Conservation (phyloP, 352 stramenopile genomes). For the Phytophthora pistaciae region DNA sequence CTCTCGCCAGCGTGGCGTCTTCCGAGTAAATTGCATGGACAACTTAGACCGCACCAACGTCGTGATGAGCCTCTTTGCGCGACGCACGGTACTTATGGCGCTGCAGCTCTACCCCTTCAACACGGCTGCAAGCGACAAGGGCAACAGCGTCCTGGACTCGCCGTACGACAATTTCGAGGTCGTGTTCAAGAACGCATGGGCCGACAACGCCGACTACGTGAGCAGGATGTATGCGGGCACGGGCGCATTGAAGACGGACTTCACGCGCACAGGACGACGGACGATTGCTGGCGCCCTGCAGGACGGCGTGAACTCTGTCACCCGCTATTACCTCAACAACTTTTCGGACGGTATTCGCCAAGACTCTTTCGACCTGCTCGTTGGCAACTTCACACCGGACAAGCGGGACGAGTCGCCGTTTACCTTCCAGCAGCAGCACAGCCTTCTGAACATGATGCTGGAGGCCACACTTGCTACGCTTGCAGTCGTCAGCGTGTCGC, state of each 20-base stretch:
- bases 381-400: slow-evolving; percentile 81
- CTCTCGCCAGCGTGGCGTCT: slow-evolving; percentile 89
- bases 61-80: slow-evolving; percentile 87
- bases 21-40: slow-evolving; percentile 99
- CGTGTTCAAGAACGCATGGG: slow-evolving; percentile 93
- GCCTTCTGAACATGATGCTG: slow-evolving; percentile 64
- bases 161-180: slow-evolving; percentile 77
- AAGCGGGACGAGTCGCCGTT: slow-evolving; percentile 85
- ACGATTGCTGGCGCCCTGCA: slow-evolving; percentile 92
- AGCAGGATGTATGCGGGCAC: slow-evolving; percentile 95
- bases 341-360: slow-evolving; percentile 95
- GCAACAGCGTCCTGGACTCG: slow-evolving; percentile 71
- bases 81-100: slow-evolving; percentile 81
- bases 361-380: slow-evolving; percentile 94
- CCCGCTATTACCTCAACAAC: slow-evolving; percentile 97
- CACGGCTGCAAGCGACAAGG: slow-evolving; percentile 54
- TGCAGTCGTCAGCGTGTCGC: slow-evolving; percentile 67
- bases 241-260: slow-evolving; percentile 96
- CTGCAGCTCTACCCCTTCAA: slow-evolving; percentile 78
- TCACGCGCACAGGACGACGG: slow-evolving; percentile 95
- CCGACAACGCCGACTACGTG: slow-evolving; percentile 97
- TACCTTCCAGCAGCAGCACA: slow-evolving; percentile 88
- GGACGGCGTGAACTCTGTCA: slow-evolving; percentile 95
- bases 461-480: slow-evolving; percentile 59
- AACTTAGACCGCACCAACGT: slow-evolving; percentile 96